A percentile compares a stretch with the other conserved stretches of the same genome.
phyloP scores from a whole-genome alignment of 345 rosid species.

The Linum lewisii region DNA sequence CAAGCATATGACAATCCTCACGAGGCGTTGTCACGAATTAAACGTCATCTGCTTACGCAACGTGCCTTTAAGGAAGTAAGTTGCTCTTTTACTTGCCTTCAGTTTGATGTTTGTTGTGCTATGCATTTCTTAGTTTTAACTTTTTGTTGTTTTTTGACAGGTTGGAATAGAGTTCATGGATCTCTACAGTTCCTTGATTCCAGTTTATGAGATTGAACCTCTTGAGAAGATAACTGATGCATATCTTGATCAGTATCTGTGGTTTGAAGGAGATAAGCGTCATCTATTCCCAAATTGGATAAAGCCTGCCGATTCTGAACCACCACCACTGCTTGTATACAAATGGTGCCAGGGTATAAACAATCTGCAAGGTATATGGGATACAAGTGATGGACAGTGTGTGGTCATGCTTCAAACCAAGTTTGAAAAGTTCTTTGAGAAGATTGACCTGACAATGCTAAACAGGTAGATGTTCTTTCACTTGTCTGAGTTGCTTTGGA shows the following conservation, averaged over 20 bases:
- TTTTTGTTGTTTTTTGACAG: conserved; percentile 31
- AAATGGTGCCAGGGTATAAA: conserved; percentile 99
- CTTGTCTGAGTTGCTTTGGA: not conserved
- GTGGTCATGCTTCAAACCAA: conserved; percentile 99
- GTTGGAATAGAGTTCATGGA: conserved; percentile 99
- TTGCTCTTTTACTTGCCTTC: conserved; percentile 3
- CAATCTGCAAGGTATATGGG: conserved; percentile 96
- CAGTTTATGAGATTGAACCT: conserved; percentile 98
- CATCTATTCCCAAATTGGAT: conserved; percentile 99
- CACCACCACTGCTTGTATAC: conserved; percentile 95
- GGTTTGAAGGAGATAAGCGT: conserved; percentile 99
- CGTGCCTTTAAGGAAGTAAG: conserved; percentile 96
- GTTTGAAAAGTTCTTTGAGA: conserved; percentile 97
- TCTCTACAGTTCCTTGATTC: conserved; percentile 91
- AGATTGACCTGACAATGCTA: conserved; percentile 97
- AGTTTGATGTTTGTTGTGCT: not conserved
- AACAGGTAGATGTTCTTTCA: conserved; percentile 45
- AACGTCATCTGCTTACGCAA: conserved; percentile 97
- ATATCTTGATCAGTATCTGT: conserved; percentile 95
- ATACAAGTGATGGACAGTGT: conserved; percentile 98
- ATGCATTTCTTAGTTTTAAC: not conserved
- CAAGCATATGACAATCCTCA: conserved; percentile 99
- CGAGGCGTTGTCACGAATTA: conserved; percentile 91
- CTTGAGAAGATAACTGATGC: conserved; percentile 98
- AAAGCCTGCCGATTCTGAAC: conserved; percentile 99